Evolutionary conservation across 2,329 filamentous ascomycete genomes (phyloP).

Genomic region (Claviceps purpurea): DNA sequence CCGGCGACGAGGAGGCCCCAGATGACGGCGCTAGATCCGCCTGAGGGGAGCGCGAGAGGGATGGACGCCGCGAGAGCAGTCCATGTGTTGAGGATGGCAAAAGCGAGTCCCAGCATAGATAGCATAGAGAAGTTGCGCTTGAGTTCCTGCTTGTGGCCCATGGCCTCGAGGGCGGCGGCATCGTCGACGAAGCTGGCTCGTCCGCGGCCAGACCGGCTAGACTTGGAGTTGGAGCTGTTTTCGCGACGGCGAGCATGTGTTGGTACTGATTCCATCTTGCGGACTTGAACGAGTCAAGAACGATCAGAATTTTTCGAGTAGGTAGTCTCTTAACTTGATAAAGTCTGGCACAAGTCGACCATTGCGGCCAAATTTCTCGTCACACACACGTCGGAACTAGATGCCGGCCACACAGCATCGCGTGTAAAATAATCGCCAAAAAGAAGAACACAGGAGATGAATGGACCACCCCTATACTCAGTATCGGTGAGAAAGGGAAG

Average conservation of each 20-base stretch:
- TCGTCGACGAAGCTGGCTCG: conserved; percentile 12
- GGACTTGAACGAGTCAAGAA: no score
- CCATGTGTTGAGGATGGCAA: conserved; percentile 37
- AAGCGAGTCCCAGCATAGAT: conserved; percentile 34
- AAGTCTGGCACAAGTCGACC: neutral
- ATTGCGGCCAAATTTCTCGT: no score
- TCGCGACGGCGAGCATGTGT: neutral
- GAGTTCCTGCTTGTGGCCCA: conserved; percentile 36
- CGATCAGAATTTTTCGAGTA: no score
- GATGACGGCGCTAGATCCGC: conserved; percentile 56
- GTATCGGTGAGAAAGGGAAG: no score
- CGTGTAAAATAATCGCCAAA: no score
- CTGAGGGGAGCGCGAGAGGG: conserved; percentile 47
- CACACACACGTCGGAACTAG: neutral
- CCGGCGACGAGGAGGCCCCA: conserved; percentile 54
- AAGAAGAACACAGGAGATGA: no score
- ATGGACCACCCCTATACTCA: no score
- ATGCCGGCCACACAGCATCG: neutral
- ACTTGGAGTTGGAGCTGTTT: neutral
- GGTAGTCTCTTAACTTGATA: no score
- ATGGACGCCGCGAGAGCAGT: conserved; percentile 35
- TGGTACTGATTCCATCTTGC: neutral
- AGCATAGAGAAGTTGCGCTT: conserved; percentile 35
- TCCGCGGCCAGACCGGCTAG: neutral
- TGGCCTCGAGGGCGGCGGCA: conserved; percentile 25